Base-by-base conservation (phyloP, 164 flowering plant genomes). In the Macadamia tetraphylla region DNA sequence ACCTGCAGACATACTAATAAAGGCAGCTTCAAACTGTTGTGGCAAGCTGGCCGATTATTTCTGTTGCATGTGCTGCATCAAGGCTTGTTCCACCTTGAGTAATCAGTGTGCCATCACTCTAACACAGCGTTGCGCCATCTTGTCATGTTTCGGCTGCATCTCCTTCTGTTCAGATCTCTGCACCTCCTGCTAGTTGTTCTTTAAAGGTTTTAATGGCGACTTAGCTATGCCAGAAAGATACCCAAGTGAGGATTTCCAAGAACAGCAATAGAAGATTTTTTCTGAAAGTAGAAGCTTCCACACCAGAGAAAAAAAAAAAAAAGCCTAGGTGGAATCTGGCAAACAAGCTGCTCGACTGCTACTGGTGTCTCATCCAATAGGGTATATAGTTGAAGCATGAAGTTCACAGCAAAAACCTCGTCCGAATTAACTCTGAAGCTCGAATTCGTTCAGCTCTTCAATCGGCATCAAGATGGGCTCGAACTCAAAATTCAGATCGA, bases 301-400 rank as follows among this genome's bases (percentile, higher is more conserved):
- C 64, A 61, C 64, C 64, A 40, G 48, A 35, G 64, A 61, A 61
- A 61, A 35, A 61, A 40, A 57, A n/a, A n/a, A n/a, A n/a, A n/a
- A n/a, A n/a, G n/a, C n/a, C n/a, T n/a, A n/a, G n/a, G n/a, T n/a
- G 62, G 62, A 60, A 60, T 31, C 43, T 60, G n/a, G 8, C 43
- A 31, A 31, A 31, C 7, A 13, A 60, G 62, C n/a, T 89, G 76
- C 99, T 92, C n/a, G 1, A 87, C 77, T 0, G 65, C 32, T 0
- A 89, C 78, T n/a, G 91, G 55, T 57, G 69, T 65, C 78, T 65
- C 49, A 76, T 0, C 94, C 98, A 94, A 66, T 56, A 92, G 76
- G 60, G 83, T 89, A 65, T 89, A 82, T 56, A 94, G 65, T 67
- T 94, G 92, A 51, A 94, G 92, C 98, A 94, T 89, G 78, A 90